Evolutionary conservation across 768 basidiomycete genomes (phyloP).

Genomic region (Crepidotus variabilis): DNA sequence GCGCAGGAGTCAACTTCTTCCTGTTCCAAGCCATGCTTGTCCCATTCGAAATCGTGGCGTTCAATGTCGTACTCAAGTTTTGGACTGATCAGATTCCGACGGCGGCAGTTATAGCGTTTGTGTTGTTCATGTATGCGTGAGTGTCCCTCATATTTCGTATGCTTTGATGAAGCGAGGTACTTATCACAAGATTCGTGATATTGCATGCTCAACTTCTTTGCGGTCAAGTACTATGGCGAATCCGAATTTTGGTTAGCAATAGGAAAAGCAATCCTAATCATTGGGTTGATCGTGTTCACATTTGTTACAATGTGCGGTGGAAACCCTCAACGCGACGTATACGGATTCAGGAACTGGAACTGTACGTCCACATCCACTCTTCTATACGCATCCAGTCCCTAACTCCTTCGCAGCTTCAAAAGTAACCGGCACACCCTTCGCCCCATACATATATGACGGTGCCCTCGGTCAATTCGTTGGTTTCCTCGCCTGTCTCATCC

Average conservation of each 20-base stretch:
- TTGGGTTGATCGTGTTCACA: conserved; percentile 47
- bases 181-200: too few relatives aligned
- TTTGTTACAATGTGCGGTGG: conserved; percentile 61
- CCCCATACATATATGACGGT: conserved; percentile 51
- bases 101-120: conserved; percentile 38
- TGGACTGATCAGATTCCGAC: conserved; percentile 52
- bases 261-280: conserved; percentile 45
- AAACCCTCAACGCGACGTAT: conserved; percentile 49
- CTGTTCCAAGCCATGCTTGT: conserved; percentile 41
- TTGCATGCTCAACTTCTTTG: conserved; percentile 44
- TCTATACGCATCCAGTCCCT: too few relatives aligned
- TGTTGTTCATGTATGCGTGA: conserved; percentile 40
- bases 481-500: conserved; percentile 58
- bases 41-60: conserved; percentile 52
- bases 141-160: too few relatives aligned
- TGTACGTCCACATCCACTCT: conserved; percentile 25
- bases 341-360: conserved; percentile 53
- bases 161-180: too few relatives aligned
- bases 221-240: conserved; percentile 49
- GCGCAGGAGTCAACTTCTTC: conserved; percentile 56
- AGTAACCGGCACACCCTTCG: conserved; percentile 51
- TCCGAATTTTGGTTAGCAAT: conserved; percentile 54
- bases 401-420: conserved; percentile 30
- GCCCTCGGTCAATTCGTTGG: conserved; percentile 56
- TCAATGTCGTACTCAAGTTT: conserved; percentile 48